phyloP scores from a whole-genome alignment of 331 rosid genomes.

The Quercus phellos region DNA sequence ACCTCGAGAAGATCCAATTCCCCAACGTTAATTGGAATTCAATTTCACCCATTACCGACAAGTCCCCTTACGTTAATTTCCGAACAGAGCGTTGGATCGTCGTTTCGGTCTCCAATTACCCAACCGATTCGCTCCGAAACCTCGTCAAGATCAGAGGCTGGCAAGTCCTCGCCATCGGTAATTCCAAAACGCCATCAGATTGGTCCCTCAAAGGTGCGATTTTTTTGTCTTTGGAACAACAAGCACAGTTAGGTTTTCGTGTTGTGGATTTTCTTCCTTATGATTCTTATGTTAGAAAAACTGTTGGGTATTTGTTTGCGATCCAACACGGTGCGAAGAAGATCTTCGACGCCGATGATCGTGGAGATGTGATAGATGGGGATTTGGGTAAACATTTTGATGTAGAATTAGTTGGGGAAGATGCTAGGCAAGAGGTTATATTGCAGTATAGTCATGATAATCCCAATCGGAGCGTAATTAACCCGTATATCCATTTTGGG shows the following conservation, averaged over 20 bases:
- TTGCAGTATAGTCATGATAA: slow-evolving; percentile 87
- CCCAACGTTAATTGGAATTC: slow-evolving; percentile 62
- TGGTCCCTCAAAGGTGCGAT: slow-evolving; percentile 90
- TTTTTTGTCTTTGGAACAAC: slow-evolving; percentile 75
- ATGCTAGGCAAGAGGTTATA: slow-evolving; percentile 78
- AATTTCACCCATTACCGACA: slow-evolving; percentile 47
- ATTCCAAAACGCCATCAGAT: slow-evolving; percentile 74
- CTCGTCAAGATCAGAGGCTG: slow-evolving; percentile 74
- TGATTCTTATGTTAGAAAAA: slow-evolving; percentile 85
- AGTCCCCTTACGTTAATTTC: slow-evolving; percentile 49
- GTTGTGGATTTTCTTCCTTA: slow-evolving; percentile 79
- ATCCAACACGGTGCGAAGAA: slow-evolving; percentile 92
- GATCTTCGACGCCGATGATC: slow-evolving; percentile 85
- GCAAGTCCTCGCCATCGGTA: slow-evolving; percentile 87
- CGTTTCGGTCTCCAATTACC: slow-evolving; percentile 67
- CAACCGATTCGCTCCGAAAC: slow-evolving; percentile 57
- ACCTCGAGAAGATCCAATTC: slow-evolving; percentile 61
- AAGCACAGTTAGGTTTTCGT: slow-evolving; percentile 73
- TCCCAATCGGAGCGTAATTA: slow-evolving; percentile 69
- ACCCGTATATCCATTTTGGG: slow-evolving; percentile 94
- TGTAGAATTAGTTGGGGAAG: slow-evolving; percentile 72
- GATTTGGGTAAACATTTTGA: slow-evolving; percentile 93
- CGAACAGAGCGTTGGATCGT: slow-evolving; percentile 80
- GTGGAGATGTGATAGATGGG: slow-evolving; percentile 80
- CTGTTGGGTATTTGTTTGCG: slow-evolving; percentile 86